Conservation (phyloP, 345 rosid species). For the Eucalyptus paniculata region DNA sequence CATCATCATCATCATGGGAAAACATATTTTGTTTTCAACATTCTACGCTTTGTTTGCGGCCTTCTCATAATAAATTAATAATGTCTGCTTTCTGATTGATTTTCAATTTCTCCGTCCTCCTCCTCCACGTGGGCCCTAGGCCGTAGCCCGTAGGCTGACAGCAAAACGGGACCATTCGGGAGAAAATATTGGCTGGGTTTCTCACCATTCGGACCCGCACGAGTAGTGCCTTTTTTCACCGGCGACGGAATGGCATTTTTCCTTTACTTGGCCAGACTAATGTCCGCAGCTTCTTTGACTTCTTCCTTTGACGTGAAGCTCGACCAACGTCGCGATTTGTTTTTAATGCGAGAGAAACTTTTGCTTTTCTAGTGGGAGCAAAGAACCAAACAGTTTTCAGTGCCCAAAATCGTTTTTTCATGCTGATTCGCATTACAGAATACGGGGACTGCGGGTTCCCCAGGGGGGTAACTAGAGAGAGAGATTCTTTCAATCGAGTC, state of each 20-base stretch:
- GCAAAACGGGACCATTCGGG: not conserved
- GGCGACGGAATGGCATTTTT: not conserved
- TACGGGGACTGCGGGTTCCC: slow-evolving; percentile 41
- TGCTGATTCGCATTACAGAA: slow-evolving; percentile 6
- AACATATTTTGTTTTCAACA: not conserved
- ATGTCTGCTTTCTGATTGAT: too few relatives aligned
- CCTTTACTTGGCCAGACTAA: not conserved
- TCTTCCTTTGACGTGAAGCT: not conserved
- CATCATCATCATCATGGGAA: not conserved
- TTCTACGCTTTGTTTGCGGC: not conserved
- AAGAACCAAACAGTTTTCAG: too few relatives aligned
- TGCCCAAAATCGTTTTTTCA: not conserved
- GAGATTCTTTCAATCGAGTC: not conserved
- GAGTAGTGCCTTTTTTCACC: too few relatives aligned
- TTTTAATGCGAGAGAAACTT: too few relatives aligned
- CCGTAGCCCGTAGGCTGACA: not conserved
- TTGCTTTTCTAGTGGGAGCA: too few relatives aligned
- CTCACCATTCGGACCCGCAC: not conserved
- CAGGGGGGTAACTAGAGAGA: slow-evolving; percentile 11
- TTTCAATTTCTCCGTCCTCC: not conserved
- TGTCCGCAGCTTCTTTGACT: not conserved
- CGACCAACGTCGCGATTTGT: not conserved
- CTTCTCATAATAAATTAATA: not conserved
- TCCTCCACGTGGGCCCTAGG: not conserved
- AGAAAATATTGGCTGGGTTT: too few relatives aligned